phyloP scores from a whole-genome alignment of 2,329 filamentous ascomycete genomes.

The Colletotrichum salicis region DNA sequence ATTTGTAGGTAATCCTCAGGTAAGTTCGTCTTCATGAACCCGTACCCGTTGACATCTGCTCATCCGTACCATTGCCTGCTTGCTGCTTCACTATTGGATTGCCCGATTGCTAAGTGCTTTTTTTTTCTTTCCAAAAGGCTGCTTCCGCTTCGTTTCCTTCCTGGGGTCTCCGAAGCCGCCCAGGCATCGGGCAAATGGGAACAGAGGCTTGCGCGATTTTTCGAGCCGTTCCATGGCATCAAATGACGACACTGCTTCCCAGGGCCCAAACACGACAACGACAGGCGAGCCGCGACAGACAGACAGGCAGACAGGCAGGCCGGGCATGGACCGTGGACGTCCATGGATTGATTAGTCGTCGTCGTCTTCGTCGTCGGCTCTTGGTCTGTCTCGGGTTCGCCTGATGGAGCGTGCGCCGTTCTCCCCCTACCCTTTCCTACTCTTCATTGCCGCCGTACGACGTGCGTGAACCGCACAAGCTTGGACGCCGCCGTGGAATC shows the following conservation, averaged over 20 bases:
- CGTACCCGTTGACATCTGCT: slow-evolving; percentile 24
- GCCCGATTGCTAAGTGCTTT: slow-evolving; percentile 17
- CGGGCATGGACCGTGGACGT: not conserved
- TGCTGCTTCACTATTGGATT: slow-evolving; percentile 18
- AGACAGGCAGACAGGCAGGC: not conserved
- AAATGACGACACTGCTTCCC: slow-evolving; percentile 30
- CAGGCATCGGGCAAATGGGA: slow-evolving; percentile 14
- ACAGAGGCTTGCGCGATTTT: slow-evolving; percentile 32
- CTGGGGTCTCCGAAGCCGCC: slow-evolving; percentile 24
- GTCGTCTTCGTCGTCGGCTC: slow-evolving; percentile 3
- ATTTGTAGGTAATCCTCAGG: slow-evolving; percentile 34
- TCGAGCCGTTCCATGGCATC: slow-evolving; percentile 15
- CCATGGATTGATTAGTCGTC: not conserved
- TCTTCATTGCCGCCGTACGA: not conserved
- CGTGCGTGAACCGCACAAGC: slow-evolving; percentile 6
- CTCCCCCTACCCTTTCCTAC: not conserved
- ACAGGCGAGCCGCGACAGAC: not conserved
- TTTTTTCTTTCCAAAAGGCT: slow-evolving; percentile 4
- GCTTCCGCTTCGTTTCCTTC: slow-evolving; percentile 28
- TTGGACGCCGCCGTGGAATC: not conserved
- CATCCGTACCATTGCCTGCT: slow-evolving; percentile 9
- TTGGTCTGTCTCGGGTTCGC: slow-evolving; percentile 12
- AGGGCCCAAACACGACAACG: not conserved
- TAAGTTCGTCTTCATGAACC: slow-evolving; percentile 25
- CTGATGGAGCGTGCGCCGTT: slow-evolving; percentile 12